phyloP scores from a whole-genome alignment of 2,329 filamentous ascomycete species.

The Fusarium sp. region DNA sequence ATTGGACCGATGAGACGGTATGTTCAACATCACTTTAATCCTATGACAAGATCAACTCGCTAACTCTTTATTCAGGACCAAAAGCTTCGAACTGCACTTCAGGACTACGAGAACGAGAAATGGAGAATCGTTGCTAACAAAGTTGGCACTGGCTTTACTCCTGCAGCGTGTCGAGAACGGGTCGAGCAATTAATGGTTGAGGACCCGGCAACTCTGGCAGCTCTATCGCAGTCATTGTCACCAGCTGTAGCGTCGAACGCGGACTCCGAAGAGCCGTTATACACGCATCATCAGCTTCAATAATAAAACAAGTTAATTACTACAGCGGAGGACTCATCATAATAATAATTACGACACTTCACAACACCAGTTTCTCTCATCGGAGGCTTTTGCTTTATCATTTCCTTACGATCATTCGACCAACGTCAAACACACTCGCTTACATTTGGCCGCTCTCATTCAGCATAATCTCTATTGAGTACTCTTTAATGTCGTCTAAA shows the following conservation, averaged over 20 bases:
- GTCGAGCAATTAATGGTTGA: conserved; percentile 71
- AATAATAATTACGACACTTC: conserved; percentile 21
- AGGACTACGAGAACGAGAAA: conserved; percentile 90
- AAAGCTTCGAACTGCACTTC: conserved; percentile 79
- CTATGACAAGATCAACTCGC: neutral
- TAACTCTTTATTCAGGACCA: conserved; percentile 68
- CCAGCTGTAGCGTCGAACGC: conserved; percentile 55
- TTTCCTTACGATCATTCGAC: conserved; percentile 17
- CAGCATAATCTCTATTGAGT: conserved; percentile 10
- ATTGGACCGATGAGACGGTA: conserved; percentile 95
- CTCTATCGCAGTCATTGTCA: conserved; percentile 64
- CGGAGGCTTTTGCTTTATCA: conserved; percentile 1
- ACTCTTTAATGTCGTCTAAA: conserved; percentile 21
- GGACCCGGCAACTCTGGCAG: conserved; percentile 58
- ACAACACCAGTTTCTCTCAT: conserved; percentile 13
- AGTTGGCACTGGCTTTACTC: conserved; percentile 89
- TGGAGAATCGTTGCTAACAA: conserved; percentile 94
- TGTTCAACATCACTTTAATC: conserved; percentile 50
- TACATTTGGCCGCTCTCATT: conserved; percentile 8
- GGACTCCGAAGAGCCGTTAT: conserved; percentile 43
- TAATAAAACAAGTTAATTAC: conserved; percentile 51
- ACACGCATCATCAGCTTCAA: conserved; percentile 66
- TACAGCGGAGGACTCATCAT: conserved; percentile 21
- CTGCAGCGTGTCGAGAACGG: conserved; percentile 86
- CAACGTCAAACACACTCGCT: conserved; percentile 24